phyloP scores from a whole-genome alignment of 1,284 basidiomycete species.

The Uromyces viciae-fabae region DNA sequence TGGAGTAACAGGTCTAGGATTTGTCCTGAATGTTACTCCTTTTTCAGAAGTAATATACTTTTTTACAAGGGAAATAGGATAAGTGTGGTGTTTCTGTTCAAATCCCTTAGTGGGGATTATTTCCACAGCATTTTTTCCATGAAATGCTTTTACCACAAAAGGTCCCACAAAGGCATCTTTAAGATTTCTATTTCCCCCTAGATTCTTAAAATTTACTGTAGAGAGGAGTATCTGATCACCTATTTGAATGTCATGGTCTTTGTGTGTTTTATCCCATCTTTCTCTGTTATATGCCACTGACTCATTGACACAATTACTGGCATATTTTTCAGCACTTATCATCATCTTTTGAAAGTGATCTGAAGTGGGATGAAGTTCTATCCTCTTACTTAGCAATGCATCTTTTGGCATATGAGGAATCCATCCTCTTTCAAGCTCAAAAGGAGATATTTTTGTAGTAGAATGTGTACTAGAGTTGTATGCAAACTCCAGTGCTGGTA shows the following conservation, averaged over 20 bases:
- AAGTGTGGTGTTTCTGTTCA: neutral
- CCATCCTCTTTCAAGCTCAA: neutral
- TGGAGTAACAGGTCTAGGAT: neutral
- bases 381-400: neutral
- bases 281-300: neutral
- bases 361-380: neutral
- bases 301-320: neutral
- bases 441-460: neutral
- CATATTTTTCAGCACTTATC: neutral
- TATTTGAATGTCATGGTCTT: neutral
- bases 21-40: no score
- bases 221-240: constrained; percentile 3
- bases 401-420: neutral
- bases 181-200: neutral
- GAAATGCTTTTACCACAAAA: neutral
- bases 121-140: neutral
- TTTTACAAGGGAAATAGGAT: neutral
- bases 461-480: constrained; percentile 12
- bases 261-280: constrained; percentile 7
- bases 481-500: constrained; percentile 8
- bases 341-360: neutral
- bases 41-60: neutral
- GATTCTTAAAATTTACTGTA: neutral
- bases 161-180: neutral
- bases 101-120: neutral